Evolutionary conservation across 2,329 filamentous ascomycete species (phyloP).

Genomic region (Aspergillus neotritici): DNA sequence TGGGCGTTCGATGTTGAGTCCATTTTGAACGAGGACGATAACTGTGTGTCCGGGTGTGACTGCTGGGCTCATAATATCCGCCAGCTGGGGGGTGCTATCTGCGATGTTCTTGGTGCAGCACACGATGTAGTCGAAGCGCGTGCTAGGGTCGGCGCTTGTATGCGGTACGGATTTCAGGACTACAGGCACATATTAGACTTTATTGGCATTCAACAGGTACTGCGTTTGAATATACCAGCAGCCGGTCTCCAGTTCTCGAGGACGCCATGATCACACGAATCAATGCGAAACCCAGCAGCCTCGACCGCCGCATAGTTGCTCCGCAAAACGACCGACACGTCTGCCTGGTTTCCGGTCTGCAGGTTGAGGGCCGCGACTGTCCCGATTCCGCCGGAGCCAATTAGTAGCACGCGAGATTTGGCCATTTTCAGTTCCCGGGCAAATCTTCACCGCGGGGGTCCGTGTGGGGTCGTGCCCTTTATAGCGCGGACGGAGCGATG

Average conservation of each 20-base stretch:
- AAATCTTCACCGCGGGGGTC: too few species aligned
- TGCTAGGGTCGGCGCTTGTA: background rate
- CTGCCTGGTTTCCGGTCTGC: constrained; percentile 46
- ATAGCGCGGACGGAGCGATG: too few species aligned
- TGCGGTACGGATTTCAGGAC: constrained; percentile 40
- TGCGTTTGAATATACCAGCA: constrained; percentile 18
- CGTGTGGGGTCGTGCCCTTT: too few species aligned
- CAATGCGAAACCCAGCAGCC: constrained; percentile 48
- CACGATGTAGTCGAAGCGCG: constrained; percentile 52
- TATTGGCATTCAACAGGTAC: background rate
- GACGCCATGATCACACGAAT: constrained; percentile 52
- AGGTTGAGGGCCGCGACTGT: constrained; percentile 53
- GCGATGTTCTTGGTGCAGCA: constrained; percentile 57
- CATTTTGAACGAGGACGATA: constrained; percentile 58
- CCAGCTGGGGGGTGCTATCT: constrained; percentile 47
- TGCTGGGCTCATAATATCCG: constrained; percentile 48
- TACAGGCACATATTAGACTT: constrained; percentile 12
- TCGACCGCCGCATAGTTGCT: constrained; percentile 51
- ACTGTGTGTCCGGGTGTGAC: constrained; percentile 48
- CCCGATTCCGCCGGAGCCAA: constrained; percentile 54
- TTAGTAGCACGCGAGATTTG: constrained; percentile 45
- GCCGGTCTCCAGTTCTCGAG: constrained; percentile 48
- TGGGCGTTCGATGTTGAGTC: constrained; percentile 58
- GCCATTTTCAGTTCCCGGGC: background rate
- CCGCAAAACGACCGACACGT: constrained; percentile 51